These are phyloP conservation scores for Pisolithus sp. DNA, from an alignment of 768 basidiomycete genomes.

Conservation along the genomic window DNA sequence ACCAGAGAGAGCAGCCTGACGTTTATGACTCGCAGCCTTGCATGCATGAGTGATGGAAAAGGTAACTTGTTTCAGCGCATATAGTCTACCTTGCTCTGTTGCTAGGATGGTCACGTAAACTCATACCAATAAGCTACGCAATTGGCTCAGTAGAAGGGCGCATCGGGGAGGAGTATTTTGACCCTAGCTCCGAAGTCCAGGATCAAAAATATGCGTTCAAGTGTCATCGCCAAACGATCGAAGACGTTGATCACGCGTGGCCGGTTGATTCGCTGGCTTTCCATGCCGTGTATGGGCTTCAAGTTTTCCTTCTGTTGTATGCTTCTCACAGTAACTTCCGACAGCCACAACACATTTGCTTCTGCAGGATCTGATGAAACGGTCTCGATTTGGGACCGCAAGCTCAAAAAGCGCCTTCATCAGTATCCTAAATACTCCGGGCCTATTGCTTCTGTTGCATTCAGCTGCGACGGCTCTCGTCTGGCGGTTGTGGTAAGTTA, in stretches of 20 bases:
- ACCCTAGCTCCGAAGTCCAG: constrained; percentile 69
- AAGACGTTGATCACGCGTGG: constrained; percentile 92
- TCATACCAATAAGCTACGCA: constrained; percentile 63
- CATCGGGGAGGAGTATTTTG: constrained; percentile 96
- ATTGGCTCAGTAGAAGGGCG: constrained; percentile 92
- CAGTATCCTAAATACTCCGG: constrained; percentile 79
- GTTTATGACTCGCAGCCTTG: constrained; percentile 88
- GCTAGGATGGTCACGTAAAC: background rate
- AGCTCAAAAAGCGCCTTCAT: constrained; percentile 89
- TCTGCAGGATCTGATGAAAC: constrained; percentile 93
- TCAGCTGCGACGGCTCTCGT: constrained; percentile 77
- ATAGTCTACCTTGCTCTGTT: background rate
- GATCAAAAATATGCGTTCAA: constrained; percentile 86
- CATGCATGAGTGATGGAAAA: constrained; percentile 89
- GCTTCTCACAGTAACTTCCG: background rate
- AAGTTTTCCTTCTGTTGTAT: background rate
- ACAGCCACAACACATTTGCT: constrained; percentile 87
- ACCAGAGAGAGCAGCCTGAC: constrained; percentile 89
- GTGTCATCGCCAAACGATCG: constrained; percentile 86
- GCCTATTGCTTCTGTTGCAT: constrained; percentile 73
- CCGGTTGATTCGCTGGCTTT: constrained; percentile 94
- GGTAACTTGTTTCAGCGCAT: constrained; percentile 42
- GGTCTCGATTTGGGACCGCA: constrained; percentile 96
- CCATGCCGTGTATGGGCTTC: constrained; percentile 64
- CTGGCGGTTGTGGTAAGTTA: constrained; percentile 83